These are phyloP conservation scores for Sporothrix dimorphospora DNA, from an alignment of 2,329 filamentous ascomycete species.

Conservation along the genomic window DNA sequence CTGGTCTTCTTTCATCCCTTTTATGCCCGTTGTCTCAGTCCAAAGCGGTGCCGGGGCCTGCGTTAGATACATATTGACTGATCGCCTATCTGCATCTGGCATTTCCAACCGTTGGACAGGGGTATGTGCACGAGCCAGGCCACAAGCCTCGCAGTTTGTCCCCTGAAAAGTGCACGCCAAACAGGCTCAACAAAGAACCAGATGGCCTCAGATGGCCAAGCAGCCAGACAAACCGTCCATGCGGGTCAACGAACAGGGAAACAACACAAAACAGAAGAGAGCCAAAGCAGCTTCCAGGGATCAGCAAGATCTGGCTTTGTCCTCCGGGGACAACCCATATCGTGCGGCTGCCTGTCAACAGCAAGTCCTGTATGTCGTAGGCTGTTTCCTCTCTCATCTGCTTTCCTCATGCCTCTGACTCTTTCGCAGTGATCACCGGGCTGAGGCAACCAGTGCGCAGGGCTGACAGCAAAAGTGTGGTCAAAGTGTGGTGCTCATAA, in stretches of 20 bases:
- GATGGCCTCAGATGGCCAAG: neutral
- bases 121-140: neutral
- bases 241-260: neutral
- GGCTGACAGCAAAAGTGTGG: neutral
- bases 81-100: slow-evolving; percentile 14
- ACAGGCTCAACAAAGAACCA: slow-evolving; percentile 3
- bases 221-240: neutral
- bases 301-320: neutral
- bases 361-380: slow-evolving; percentile 1
- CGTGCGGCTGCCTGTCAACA: neutral
- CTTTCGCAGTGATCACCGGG: neutral
- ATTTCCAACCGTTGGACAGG: neutral
- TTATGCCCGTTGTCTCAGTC: neutral
- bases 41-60: neutral
- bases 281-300: neutral
- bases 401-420: neutral
- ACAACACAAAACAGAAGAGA: neutral
- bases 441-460: slow-evolving; percentile 14
- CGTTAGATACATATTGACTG: neutral
- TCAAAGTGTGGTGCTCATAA: neutral
- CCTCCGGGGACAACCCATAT: neutral
- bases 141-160: neutral
- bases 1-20: neutral
- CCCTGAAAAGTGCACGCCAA: slow-evolving; percentile 10
- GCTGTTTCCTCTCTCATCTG: neutral